Percentiles rank a stretch among this genome's conserved stretches.
Conservation (phyloP, 805 yeast species). For the Saccharomycopsis vini region DNA sequence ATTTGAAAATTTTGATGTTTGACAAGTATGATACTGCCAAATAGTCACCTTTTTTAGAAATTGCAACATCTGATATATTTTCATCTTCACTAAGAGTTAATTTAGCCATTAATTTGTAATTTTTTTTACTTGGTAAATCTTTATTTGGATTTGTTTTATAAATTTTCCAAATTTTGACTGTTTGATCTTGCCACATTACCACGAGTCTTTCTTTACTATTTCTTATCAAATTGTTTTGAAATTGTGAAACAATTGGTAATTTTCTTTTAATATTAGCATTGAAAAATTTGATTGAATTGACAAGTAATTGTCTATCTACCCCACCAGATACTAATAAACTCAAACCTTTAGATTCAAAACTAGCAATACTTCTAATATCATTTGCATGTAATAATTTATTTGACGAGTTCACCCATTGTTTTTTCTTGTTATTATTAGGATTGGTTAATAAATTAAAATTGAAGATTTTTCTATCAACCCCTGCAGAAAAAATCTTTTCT, state of each 20-base stretch:
- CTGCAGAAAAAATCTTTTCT: conserved; percentile 70
- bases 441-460: conserved; percentile 44
- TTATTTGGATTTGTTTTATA: conserved; percentile 20
- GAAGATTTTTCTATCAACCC: conserved; percentile 87
- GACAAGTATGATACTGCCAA: conserved; percentile 66
- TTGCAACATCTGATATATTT: conserved; percentile 57
- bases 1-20: conserved; percentile 57
- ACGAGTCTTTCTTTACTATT: conserved; percentile 43
- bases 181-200: conserved; percentile 74
- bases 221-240: conserved; percentile 41
- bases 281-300: conserved; percentile 59
- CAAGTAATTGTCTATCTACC: conserved; percentile 58
- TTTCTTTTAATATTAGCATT: conserved; percentile 62
- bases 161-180: conserved; percentile 72
- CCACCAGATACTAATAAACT: conserved; percentile 76
- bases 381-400: conserved; percentile 77
- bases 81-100: conserved; percentile 66
- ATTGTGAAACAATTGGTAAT: conserved; percentile 52
- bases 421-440: conserved; percentile 20
- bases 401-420: conserved; percentile 61
- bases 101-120: conserved; percentile 56
- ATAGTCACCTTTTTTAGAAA: conserved; percentile 56
- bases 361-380: conserved; percentile 71
- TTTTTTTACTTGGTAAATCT: conserved; percentile 21
- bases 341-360: conserved; percentile 59